Base-by-base conservation (phyloP, 106 monocot genomes). In the Amphibolis antarctica region DNA sequence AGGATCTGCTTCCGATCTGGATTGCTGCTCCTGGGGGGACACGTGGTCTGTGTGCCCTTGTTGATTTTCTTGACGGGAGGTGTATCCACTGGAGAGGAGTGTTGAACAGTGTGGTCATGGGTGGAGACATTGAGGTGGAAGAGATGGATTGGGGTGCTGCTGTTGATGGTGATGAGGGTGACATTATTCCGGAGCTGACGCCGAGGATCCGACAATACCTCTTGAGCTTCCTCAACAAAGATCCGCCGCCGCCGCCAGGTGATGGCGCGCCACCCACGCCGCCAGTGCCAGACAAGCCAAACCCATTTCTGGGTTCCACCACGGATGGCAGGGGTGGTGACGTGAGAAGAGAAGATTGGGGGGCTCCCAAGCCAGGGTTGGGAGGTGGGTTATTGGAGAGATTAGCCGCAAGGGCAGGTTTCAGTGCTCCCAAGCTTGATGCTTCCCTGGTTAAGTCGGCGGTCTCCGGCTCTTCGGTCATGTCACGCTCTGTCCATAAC, bases 311-410 rank as follows among this genome's bases (percentile, higher is more conserved):
- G 20, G 53, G 36, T 65, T 45, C 50, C 52, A 70, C 12, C n/a
- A n/a, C n/a, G n/a, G n/a, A n/a, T n/a, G n/a, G n/a, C n/a, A n/a
- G n/a, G 65, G 66, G 69, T 62, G 49, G 47, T 54, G 77, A 76
- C 1, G 27, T 42, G n/a, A 72, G 43, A 29, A 42, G 72, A 22
- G 68, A 55, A 25, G 63, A 60, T 28, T 69, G 71, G 3, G 66
- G 17, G 25, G 59, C 59, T 65, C 50, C 66, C 19, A 82, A 78
- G 47, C 62, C 69, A 24, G 76, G 27, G 44, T 55, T 76, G 5
- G 46, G 71, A 53, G 72, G 88, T n/a, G 78, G 78, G 5, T 74
- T 93, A 55, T 67, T 83, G 14, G 86, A 86, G 68, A 86, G 88
- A 57, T 84, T 80, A 69, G 80, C 78, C 0, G 81, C 85, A 9